Base-by-base conservation (phyloP, 225 moss, liverwort and hornwort genomes). In the Ulota crispa region DNA sequence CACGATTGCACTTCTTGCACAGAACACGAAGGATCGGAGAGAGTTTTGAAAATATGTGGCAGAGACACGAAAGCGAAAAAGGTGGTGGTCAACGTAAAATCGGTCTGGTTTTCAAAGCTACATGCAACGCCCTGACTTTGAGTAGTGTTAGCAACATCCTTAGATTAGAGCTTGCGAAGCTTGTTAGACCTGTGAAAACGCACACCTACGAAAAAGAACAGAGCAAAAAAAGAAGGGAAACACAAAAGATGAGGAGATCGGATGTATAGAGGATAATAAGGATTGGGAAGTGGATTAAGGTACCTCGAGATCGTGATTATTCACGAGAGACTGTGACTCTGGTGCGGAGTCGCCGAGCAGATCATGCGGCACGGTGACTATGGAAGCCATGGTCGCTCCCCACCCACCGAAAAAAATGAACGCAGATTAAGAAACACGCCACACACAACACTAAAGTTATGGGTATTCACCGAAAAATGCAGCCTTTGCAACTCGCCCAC, bases 221-320 rank as follows among this genome's bases (percentile, higher is more conserved):
- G 64, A 69, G 21, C 0, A 11, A 3, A 2, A 2, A 7, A n/a
- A 5, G 37, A 56, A 20, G 3, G 57, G 60, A 53, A 4, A 3
- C 14, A 6, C 12, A 4, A 4, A 26, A 20, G 2, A 59, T 3
- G 0, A 18, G 15, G 13, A 52, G 39, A 16, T 19, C 62, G 39
- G 13, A 5, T n/a, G 52, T 8, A 26, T 30, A 12, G 64, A 63
- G 53, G 18, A 0, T 8, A 31, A 0, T 0, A 9, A 14, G 23
- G 14, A 62, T 43, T 30, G 3, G n/a, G 15, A n/a, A 63, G 26
- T 14, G 13, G 10, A 80, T 39, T 10, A 39, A 39, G 39, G 9
- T 28, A 90, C 90, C 90, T 90, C 90, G 12, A 88, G 7, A 61
- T 90, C 90, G 12, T 6, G 66, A 18, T 84, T 73, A 16, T 56